Evolutionary conservation across 2,329 filamentous ascomycete genomes (phyloP), one percentile per base, ranked within the genome.

Genomic region (Tothia fuscella): DNA sequence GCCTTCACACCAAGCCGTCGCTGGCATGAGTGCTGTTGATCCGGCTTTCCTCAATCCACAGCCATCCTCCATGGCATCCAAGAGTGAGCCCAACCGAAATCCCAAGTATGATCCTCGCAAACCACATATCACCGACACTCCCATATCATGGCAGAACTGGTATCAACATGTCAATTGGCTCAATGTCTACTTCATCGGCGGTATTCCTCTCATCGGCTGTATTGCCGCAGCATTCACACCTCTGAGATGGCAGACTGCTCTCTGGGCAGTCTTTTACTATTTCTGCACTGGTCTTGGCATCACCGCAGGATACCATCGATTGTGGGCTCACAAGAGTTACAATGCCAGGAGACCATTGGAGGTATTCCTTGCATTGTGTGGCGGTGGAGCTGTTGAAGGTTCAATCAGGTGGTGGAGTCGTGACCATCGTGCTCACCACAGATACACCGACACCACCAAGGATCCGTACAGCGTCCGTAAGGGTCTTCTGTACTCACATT

Each of bases 91-190:
- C 25, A 70, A 71, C 56, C 62, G 66, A 41, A 70, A 68, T 50
- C 50, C 59, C 34, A 66, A 65, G 38, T 71, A 73, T 56, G 67
- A 74, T 52, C 68, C 72, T 38, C 74, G 80, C 43, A 86, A 85
- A 64, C 74, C 80, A 55, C 86, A 93, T 64, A 93, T 93, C 62
- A 78, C 85, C 51, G 86, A 93, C 47, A 73, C 74, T 49, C 81
- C 82, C 50, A 82, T 93, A 50, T 93, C 85, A 47, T 72, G 72
- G 64, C 64, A 70, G 50, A 94, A 93, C 69, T 91, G 84, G 84
- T 79, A 88, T 67, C 80, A 89, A 67, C 87, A 94, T 59, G 74
- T 94, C 70, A 87, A 93, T 72, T 94, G 88, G 86, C 73, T 94
- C 52, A 88, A 93, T 66, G 78, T 83, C 47, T 74, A 70, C 50